These are phyloP conservation scores for Chaetoceros tenuissimus DNA, from an alignment of 108 stramenopile genomes.

Conservation along the genomic window DNA sequence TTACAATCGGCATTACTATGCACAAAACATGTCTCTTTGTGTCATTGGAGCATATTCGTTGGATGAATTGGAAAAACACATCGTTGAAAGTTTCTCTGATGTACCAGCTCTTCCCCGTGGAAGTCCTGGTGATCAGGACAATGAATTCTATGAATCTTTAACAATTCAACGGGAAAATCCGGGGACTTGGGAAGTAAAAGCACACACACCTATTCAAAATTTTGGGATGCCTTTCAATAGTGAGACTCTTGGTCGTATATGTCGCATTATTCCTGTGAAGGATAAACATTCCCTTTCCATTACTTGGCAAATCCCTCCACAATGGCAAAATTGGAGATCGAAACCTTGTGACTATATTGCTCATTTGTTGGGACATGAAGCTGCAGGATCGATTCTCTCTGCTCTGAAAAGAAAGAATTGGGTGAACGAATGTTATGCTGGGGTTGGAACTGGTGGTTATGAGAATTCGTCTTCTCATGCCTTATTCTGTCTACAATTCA, in stretches of 20 bases:
- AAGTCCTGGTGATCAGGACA: neutral
- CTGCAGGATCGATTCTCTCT: constrained; percentile 61
- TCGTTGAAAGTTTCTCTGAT: constrained; percentile 45
- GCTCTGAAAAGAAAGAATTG: constrained; percentile 51
- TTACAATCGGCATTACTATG: constrained; percentile 78
- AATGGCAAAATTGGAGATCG: constrained; percentile 25
- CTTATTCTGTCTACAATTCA: constrained; percentile 54
- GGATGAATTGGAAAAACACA: constrained; percentile 59
- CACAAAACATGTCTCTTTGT: constrained; percentile 75
- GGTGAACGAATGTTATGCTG: constrained; percentile 62
- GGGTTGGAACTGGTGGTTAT: constrained; percentile 62
- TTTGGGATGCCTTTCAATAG: constrained; percentile 44
- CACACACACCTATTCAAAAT: constrained; percentile 10
- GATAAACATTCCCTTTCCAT: constrained; percentile 56
- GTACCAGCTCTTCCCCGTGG: constrained; percentile 37
- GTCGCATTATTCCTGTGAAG: constrained; percentile 61
- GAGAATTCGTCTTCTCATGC: constrained; percentile 66
- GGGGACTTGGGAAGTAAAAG: constrained; percentile 3
- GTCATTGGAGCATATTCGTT: constrained; percentile 84
- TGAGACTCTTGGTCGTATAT: constrained; percentile 36
- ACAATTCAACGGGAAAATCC: constrained; percentile 1
- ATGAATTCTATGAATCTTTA: constrained; percentile 5
- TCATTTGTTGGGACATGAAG: constrained; percentile 82
- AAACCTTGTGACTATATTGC: constrained; percentile 70
- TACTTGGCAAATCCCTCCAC: constrained; percentile 63